Percentiles rank a stretch among this genome's conserved stretches.
Evolutionary conservation across 768 basidiomycete genomes (phyloP).

Genomic region (Mycena vitilis): DNA sequence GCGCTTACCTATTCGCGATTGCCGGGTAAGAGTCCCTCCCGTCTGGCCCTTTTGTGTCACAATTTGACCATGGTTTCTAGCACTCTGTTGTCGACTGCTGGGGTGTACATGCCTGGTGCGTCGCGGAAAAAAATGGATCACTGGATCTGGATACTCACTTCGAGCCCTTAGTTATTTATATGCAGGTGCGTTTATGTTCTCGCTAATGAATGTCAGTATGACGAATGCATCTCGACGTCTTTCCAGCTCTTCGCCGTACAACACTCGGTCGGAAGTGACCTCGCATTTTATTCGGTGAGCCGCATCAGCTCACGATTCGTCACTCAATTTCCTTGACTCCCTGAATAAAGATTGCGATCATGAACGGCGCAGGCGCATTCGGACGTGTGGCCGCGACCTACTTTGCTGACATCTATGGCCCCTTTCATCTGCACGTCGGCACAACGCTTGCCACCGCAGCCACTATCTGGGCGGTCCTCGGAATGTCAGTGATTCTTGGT

Average conservation of each 20-base stretch:
- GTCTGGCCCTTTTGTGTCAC: neutral
- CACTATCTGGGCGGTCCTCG: constrained; percentile 54
- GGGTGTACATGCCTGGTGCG: constrained; percentile 32
- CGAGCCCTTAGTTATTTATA: constrained; percentile 22
- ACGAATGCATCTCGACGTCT: too few species aligned
- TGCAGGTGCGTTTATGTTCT: constrained; percentile 4
- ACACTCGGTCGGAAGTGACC: constrained; percentile 35
- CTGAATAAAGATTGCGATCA: constrained; percentile 46
- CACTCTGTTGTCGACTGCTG: constrained; percentile 26
- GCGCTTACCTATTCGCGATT: constrained; percentile 43
- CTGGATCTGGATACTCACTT: constrained; percentile 17
- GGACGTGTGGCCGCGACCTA: constrained; percentile 50
- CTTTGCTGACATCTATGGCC: constrained; percentile 50
- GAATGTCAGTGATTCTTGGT: constrained; percentile 43
- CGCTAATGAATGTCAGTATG: too few species aligned
- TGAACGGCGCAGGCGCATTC: constrained; percentile 49
- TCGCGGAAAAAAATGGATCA: neutral
- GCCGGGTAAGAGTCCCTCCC: constrained; percentile 40
- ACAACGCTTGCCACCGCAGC: constrained; percentile 49
- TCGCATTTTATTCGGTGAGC: constrained; percentile 39
- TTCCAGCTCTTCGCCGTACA: constrained; percentile 35
- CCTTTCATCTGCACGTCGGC: constrained; percentile 52
- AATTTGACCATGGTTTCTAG: neutral
- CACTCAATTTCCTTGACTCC: neutral
- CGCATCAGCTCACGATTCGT: neutral